phyloP scores from a whole-genome alignment of 495 filamentous ascomycete genomes.

The Penicillium malachiteum region DNA sequence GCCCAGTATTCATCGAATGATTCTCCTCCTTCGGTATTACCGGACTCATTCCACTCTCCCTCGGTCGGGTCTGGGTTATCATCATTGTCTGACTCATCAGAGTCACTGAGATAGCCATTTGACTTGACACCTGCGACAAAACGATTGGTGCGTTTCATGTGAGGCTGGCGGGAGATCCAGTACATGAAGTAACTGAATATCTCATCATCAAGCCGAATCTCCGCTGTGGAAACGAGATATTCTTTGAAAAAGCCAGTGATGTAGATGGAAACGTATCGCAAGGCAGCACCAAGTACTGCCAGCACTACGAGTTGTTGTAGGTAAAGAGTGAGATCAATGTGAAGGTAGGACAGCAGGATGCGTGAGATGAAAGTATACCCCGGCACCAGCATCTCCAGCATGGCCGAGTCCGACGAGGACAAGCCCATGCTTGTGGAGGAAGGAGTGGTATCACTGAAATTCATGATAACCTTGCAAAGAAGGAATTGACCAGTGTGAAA shows the following conservation, averaged over 20 bases:
- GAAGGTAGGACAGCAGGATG: conserved; percentile 56
- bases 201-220: conserved; percentile 66
- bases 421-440: conserved; percentile 19
- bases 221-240: conserved; percentile 53
- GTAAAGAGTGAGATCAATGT: conserved; percentile 71
- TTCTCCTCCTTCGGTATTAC: not conserved
- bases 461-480: conserved; percentile 14
- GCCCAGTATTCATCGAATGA: conserved; percentile 49
- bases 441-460: conserved; percentile 21
- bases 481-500: not conserved
- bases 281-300: conserved; percentile 48
- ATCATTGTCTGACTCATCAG: conserved; percentile 36
- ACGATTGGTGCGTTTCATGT: conserved; percentile 54
- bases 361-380: conserved; percentile 66
- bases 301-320: conserved; percentile 58
- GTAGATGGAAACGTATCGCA: conserved; percentile 50
- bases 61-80: conserved; percentile 45
- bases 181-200: conserved; percentile 68
- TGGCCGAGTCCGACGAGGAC: conserved; percentile 30
- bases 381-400: conserved; percentile 74
- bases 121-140: conserved; percentile 64
- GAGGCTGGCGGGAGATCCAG: conserved; percentile 63
- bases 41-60: conserved; percentile 8
- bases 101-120: conserved; percentile 46
- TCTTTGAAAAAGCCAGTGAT: conserved; percentile 31